Base-by-base conservation (phyloP, 768 basidiomycete genomes). In the Crepidotus variabilis region DNA sequence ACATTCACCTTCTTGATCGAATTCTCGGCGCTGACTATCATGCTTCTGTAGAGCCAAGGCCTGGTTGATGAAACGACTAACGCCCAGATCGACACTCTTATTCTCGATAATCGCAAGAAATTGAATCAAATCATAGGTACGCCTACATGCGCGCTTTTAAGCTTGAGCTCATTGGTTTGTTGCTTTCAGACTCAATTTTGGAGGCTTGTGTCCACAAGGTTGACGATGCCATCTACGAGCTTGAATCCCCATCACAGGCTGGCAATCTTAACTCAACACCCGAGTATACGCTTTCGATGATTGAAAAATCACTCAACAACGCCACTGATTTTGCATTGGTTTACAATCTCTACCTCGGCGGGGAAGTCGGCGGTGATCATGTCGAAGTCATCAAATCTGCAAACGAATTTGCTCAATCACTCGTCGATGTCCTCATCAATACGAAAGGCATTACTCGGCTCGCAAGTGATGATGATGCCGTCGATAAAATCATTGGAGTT, bases 381-480 rank as follows among this genome's bases (percentile, higher is more conserved):
- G 97, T 99, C 59, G 93, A 97, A 51, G 97, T 98, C 55, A 98
- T 99, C 78, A 97, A 97, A 73, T 86, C 89, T 50, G 93, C 96
- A 58, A 98, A 98, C 73, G 94, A 96, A 66, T 86, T 98, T 55
- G 95, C 96, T 0, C 97, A 99, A 71, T 86, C 90, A 6, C 76
- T 98, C 47, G 80, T 92, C 2, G 97, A 99, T 57, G 94, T 97
- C 45, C 75, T 99, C 56, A 83, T 88, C 72, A 97, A 92, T 71
- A 87, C 92, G 52, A 98, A 98, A 75, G 97, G 97, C 28, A 88
- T 97, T 66, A 98, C 94, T 10, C 92, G 95, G 33, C 81, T 99
- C 50, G 85, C 92, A 50, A 86, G 86, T 59, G 88, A 94, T 60
- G 94, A 97, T 55, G 94, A 98, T 51, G 91, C 89, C 6, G 87